Conservation (phyloP, 2,329 filamentous ascomycete species). For the Neofusicoccum sp. region DNA sequence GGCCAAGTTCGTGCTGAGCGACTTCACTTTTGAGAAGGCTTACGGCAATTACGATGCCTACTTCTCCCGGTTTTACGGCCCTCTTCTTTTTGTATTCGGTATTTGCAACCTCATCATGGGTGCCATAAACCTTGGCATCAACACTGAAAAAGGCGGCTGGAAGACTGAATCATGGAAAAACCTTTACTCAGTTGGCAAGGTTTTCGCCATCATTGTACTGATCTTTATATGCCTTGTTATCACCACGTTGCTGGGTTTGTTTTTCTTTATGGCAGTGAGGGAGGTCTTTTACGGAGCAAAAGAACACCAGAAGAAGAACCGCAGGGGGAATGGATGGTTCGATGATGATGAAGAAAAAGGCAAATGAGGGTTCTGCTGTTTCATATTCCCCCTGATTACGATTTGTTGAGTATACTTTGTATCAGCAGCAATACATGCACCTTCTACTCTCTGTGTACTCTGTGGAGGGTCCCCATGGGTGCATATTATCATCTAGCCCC, state of each 20-base stretch:
- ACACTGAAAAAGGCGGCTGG: neutral
- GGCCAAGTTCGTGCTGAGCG: constrained; percentile 12
- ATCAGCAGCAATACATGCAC: too few relatives aligned
- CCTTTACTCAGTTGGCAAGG: neutral
- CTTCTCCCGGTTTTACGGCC: constrained; percentile 10
- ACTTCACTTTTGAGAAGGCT: constrained; percentile 4
- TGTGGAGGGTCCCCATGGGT: too few relatives aligned
- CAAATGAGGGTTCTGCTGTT: neutral
- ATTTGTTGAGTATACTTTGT: too few relatives aligned
- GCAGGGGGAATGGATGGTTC: neutral
- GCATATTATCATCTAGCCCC: too few relatives aligned
- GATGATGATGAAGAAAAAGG: constrained; percentile 6
- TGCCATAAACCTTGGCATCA: neutral
- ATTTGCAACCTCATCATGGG: constrained; percentile 3
- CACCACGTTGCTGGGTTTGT: neutral
- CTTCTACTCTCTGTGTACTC: too few relatives aligned
- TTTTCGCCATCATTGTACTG: neutral
- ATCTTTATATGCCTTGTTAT: neutral
- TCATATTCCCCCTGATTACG: too few relatives aligned
- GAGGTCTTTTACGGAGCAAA: neutral
- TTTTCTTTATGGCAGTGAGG: neutral
- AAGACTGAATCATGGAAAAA: neutral
- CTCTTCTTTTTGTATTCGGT: constrained; percentile 4
- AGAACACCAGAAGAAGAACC: neutral
- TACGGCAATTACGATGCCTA: constrained; percentile 14